phyloP scores from a whole-genome alignment of 1,284 basidiomycete species.

The Naganishia sp. region DNA sequence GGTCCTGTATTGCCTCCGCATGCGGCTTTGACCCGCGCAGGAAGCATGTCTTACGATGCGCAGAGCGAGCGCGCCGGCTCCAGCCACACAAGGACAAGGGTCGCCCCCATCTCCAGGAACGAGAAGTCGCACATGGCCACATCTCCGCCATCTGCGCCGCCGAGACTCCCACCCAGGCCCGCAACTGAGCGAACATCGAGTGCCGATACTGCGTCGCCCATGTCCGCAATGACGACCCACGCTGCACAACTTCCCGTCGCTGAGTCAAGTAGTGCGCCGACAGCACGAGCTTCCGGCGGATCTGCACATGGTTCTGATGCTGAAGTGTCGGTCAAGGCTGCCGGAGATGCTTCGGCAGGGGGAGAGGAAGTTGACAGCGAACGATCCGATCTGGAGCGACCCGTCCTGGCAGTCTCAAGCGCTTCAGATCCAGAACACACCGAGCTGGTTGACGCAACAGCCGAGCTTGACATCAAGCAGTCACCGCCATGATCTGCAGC shows the following conservation, averaged over 20 bases:
- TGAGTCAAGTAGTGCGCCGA: not conserved
- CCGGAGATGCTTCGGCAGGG: too few relatives aligned
- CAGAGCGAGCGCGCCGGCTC: conserved; percentile 28
- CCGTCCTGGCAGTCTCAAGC: not conserved
- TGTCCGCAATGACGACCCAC: not conserved
- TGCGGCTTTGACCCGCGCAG: conserved; percentile 39
- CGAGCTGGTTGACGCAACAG: too few relatives aligned
- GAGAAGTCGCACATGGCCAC: not conserved
- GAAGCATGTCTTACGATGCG: conserved; percentile 38
- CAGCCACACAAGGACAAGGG: conserved; percentile 29
- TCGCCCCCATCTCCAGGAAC: conserved; percentile 2
- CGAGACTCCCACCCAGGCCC: conserved; percentile 15
- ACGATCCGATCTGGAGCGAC: not conserved
- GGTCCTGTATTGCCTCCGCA: conserved; percentile 42
- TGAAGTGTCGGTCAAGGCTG: not conserved
- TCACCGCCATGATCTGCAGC: too few relatives aligned
- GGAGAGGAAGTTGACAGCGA: too few relatives aligned
- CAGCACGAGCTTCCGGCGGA: not conserved
- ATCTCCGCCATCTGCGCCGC: not conserved
- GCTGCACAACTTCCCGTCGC: not conserved
- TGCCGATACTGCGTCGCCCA: not conserved
- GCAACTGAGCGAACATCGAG: not conserved
- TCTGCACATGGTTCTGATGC: too few relatives aligned
- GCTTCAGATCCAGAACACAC: too few relatives aligned
- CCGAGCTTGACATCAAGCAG: too few relatives aligned